Percentiles rank a stretch among this genome's conserved stretches.
Conservation (phyloP, 116 monocot genomes). For the Iris pallida region DNA sequence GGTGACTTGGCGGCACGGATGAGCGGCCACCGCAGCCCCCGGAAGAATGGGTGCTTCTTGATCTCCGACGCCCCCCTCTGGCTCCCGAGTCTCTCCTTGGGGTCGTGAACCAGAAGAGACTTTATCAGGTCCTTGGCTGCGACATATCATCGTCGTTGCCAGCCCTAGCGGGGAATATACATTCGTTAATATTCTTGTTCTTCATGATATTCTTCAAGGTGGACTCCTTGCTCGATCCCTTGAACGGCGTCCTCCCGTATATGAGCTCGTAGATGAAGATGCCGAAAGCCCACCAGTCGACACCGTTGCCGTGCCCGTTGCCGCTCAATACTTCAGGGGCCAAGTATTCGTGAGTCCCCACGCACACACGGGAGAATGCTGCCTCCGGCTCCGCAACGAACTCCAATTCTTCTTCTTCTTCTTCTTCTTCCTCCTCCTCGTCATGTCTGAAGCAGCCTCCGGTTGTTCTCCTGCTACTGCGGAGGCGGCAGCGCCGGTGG, state of each 20-base stretch:
- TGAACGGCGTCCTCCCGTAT: constrained; percentile 78
- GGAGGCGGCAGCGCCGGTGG: neutral
- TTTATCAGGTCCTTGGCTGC: constrained; percentile 55
- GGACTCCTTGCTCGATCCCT: constrained; percentile 54
- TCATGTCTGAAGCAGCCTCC: neutral
- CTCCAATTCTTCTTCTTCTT: constrained; percentile 34
- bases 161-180: constrained; percentile 36
- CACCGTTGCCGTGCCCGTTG: constrained; percentile 54
- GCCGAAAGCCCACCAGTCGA: constrained; percentile 97
- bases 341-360: constrained; percentile 91
- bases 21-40: constrained; percentile 43
- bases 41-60: constrained; percentile 73
- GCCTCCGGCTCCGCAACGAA: constrained; percentile 62
- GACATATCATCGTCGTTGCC: constrained; percentile 5
- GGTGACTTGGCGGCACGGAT: constrained; percentile 39
- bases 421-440: neutral
- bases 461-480: neutral
- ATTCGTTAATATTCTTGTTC: constrained; percentile 12
- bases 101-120: constrained; percentile 56
- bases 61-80: constrained; percentile 62
- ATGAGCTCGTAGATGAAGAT: constrained; percentile 81
- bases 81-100: constrained; percentile 45
- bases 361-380: constrained; percentile 56
- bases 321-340: constrained; percentile 67
- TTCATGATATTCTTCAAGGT: constrained; percentile 61